Conservation (phyloP, 352 stramenopile species). For the Phytophthora melonis region DNA sequence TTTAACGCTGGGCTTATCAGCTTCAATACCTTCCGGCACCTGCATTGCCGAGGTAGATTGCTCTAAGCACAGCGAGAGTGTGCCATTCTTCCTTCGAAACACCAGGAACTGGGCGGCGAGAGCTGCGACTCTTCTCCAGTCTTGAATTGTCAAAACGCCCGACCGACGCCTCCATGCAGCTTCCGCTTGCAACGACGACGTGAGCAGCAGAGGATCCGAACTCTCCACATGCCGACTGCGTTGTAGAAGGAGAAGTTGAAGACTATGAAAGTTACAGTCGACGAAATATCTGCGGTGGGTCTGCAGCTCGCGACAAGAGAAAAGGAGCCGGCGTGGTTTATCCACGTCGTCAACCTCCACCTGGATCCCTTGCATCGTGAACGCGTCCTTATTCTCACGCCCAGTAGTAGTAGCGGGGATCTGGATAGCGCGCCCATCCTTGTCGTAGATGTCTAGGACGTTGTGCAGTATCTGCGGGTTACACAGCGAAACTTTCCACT, state of each 20-base stretch:
- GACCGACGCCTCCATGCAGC: conserved; percentile 1
- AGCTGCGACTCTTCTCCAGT: conserved; percentile 42
- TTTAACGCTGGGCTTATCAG: neutral
- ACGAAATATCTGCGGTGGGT: conserved; percentile 54
- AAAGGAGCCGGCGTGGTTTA: conserved; percentile 53
- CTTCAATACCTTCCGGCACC: neutral
- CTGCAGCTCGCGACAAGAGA: conserved; percentile 62
- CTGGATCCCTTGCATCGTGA: conserved; percentile 48
- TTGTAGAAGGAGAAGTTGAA: conserved; percentile 31
- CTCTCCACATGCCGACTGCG: neutral
- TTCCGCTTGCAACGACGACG: conserved; percentile 2
- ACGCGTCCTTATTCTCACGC: conserved; percentile 3
- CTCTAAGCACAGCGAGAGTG: conserved; percentile 31
- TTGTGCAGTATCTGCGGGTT: conserved; percentile 23
- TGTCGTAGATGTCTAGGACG: conserved; percentile 16
- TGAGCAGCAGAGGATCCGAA: neutral
- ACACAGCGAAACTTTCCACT: conserved; percentile 25
- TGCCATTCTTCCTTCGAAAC: conserved; percentile 50
- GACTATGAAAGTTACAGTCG: conserved; percentile 52
- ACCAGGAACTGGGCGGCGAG: conserved; percentile 34
- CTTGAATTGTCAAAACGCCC: conserved; percentile 16
- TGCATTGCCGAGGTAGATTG: neutral
- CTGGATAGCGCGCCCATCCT: conserved; percentile 16
- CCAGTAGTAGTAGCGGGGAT: conserved; percentile 14
- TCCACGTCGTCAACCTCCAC: conserved; percentile 55